Conservation (phyloP, 1,139 yeast genomes). For the Geotrichum carabidarum region DNA sequence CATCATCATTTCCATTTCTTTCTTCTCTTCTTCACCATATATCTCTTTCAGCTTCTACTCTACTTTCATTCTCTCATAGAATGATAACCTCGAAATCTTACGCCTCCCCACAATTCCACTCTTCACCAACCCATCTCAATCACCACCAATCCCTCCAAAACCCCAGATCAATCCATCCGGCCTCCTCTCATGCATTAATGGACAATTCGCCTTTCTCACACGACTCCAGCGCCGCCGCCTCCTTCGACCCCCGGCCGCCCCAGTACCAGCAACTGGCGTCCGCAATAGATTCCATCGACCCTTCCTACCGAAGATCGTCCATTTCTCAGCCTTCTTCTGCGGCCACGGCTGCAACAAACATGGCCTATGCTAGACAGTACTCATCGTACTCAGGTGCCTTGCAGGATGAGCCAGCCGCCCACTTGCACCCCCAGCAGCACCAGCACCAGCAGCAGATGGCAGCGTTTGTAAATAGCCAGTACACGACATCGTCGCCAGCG, state of each 20-base stretch:
- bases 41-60: neutral
- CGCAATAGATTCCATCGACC: neutral
- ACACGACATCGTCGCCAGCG: neutral
- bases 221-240: neutral
- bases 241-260: neutral
- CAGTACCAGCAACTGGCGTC: neutral
- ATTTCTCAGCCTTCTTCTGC: neutral
- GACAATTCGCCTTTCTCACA: neutral
- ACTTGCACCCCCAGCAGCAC: neutral
- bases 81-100: too few species aligned
- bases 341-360: neutral
- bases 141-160: neutral
- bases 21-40: neutral
- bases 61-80: neutral
- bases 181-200: neutral
- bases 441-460: neutral
- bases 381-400: neutral
- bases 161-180: neutral
- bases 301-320: neutral
- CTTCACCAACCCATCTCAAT: neutral
- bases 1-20: neutral
- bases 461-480: neutral
- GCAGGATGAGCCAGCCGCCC: neutral
- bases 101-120: neutral
- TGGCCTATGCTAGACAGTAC: neutral